Evolutionary conservation across 495 filamentous ascomycete species (phyloP).

Genomic region (Aspergillus affinis): DNA sequence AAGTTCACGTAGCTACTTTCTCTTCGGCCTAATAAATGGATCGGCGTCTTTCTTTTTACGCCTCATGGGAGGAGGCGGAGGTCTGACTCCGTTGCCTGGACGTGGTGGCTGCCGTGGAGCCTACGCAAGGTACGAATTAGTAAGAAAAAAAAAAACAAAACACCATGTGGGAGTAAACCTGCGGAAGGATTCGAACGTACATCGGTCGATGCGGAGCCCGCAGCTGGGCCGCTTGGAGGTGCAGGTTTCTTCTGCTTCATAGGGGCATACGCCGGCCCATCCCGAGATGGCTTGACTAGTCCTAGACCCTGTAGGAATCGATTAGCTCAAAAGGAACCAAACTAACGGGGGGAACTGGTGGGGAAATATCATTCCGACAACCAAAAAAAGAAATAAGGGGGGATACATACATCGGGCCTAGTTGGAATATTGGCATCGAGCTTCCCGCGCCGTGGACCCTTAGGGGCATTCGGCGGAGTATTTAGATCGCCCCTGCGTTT

Average conservation of each 20-base stretch:
- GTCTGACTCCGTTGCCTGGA: constrained; percentile 23
- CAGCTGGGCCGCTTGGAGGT: constrained; percentile 9
- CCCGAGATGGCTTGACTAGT: constrained; percentile 42
- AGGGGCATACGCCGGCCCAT: constrained; percentile 32
- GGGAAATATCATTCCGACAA: neutral
- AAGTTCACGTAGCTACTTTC: constrained; percentile 22
- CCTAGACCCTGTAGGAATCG: constrained; percentile 28
- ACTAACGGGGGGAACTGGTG: neutral
- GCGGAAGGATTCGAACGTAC: constrained; percentile 6
- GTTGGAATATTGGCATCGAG: constrained; percentile 29
- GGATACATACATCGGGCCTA: constrained; percentile 31
- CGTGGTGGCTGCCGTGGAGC: constrained; percentile 13
- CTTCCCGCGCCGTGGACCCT: constrained; percentile 13
- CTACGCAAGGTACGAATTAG: constrained; percentile 17
- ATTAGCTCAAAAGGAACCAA: constrained; percentile 4
- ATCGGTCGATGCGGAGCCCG: neutral
- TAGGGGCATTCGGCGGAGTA: constrained; percentile 24
- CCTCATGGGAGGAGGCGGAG: constrained; percentile 39
- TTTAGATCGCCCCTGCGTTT: constrained; percentile 25
- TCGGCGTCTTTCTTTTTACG: constrained; percentile 51
- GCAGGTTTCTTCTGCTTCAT: constrained; percentile 15
- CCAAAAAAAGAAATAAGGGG: neutral
- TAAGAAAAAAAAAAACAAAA: constrained; percentile 2
- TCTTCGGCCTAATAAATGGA: constrained; percentile 54
- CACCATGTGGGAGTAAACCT: constrained; percentile 14